Conservation (phyloP, 2,329 filamentous ascomycete genomes). For the Trichophyton mentagrophytes region DNA sequence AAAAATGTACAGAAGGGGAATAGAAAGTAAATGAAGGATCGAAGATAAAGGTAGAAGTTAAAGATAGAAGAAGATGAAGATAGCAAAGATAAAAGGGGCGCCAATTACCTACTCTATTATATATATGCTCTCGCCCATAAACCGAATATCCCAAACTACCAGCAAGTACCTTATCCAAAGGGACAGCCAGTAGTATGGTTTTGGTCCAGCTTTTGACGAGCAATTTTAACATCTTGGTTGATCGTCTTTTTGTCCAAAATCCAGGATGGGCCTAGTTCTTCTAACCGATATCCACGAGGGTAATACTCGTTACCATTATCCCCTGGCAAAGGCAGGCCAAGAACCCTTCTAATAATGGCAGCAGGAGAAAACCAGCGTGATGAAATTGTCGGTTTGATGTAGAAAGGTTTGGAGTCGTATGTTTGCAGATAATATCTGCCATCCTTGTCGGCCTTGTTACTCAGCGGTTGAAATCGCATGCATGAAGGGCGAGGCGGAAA, state of each 20-base stretch:
- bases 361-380: conserved; percentile 46
- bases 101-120: neutral
- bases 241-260: neutral
- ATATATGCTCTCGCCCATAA: neutral
- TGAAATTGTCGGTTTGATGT: conserved; percentile 46
- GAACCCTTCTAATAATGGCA: conserved; percentile 37
- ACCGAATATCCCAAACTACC: neutral
- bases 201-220: neutral
- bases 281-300: conserved; percentile 36
- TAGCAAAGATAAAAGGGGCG: neutral
- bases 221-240: neutral
- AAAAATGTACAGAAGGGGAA: neutral
- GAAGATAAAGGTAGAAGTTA: neutral
- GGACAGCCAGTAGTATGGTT: conserved; percentile 1
- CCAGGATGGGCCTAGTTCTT: conserved; percentile 47
- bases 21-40: neutral
- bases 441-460: conserved; percentile 40
- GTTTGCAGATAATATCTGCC: conserved; percentile 39
- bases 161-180: neutral
- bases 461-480: conserved; percentile 28
- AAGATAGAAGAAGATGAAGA: neutral
- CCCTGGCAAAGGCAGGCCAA: conserved; percentile 38
- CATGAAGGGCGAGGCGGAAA: conserved; percentile 43
- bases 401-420: conserved; percentile 53
- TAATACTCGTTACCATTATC: conserved; percentile 33